Percentiles rank a stretch among this genome's conserved stretches.
These are phyloP conservation scores for Chlorophyllum brunneum DNA, from an alignment of 768 basidiomycete genomes.

Conservation along the genomic window DNA sequence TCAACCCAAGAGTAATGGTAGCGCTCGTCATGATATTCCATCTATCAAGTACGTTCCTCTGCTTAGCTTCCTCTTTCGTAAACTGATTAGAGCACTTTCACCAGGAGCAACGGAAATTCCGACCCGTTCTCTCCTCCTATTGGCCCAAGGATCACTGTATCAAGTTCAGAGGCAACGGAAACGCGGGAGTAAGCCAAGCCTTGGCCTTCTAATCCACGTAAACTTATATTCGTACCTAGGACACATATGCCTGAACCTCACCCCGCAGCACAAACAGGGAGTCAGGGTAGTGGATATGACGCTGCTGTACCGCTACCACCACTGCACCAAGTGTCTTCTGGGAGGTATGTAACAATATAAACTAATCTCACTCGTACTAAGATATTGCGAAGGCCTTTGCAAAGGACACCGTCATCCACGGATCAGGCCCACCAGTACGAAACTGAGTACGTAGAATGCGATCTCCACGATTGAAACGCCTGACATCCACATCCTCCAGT, in stretches of 20 bases:
- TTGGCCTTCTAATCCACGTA: background rate
- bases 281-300: no score
- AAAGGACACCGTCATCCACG: no score
- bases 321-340: no score
- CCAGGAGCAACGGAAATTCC: background rate
- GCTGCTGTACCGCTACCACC: no score
- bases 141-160: conserved; percentile 23
- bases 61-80: background rate
- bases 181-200: conserved; percentile 30
- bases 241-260: conserved; percentile 17
- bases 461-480: background rate
- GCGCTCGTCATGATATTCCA: background rate
- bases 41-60: background rate
- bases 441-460: conserved; percentile 25
- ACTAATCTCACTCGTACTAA: no score
- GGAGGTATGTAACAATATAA: no score
- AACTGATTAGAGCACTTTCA: background rate
- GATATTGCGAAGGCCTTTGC: no score
- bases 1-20: conserved; percentile 3
- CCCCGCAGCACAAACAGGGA: background rate
- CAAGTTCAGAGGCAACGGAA: conserved; percentile 14
- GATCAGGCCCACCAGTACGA: conserved; percentile 21
- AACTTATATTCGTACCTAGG: background rate
- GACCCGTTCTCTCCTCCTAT: conserved; percentile 12
- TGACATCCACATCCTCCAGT: conserved; percentile 26